These are phyloP conservation scores for Colletotrichum viniferum DNA, from an alignment of 2,329 filamentous ascomycete genomes.

Conservation along the genomic window DNA sequence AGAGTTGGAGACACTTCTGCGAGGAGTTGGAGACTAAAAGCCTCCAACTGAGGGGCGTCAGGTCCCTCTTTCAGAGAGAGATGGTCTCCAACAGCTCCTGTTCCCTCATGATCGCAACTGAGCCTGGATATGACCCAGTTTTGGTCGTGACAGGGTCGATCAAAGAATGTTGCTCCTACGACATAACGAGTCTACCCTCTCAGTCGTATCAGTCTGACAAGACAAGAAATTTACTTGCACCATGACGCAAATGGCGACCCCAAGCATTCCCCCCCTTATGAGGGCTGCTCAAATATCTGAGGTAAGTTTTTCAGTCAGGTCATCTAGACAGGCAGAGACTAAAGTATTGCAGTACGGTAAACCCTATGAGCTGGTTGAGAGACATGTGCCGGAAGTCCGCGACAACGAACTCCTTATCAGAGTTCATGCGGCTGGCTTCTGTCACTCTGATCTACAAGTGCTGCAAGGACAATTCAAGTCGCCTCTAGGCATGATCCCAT, in stretches of 20 bases:
- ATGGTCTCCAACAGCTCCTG: neutral
- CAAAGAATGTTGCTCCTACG: neutral
- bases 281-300: conserved; percentile 25
- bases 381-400: conserved; percentile 25
- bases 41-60: neutral
- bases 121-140: neutral
- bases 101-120: neutral
- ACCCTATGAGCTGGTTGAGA: conserved; percentile 28
- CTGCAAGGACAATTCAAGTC: conserved; percentile 35
- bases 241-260: neutral
- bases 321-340: neutral
- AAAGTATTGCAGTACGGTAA: conserved; percentile 28
- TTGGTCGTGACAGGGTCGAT: neutral
- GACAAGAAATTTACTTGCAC: neutral
- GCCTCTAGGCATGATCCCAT: conserved; percentile 32
- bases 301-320: neutral
- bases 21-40: neutral
- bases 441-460: conserved; percentile 40
- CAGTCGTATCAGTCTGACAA: neutral
- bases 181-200: neutral
- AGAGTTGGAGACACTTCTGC: neutral
- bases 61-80: neutral
- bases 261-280: conserved; percentile 4
- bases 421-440: conserved; percentile 39
- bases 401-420: conserved; percentile 34